Percentiles rank a stretch among this genome's conserved stretches.
These are phyloP conservation scores for Tuber calosporum DNA, from an alignment of 495 filamentous ascomycete genomes.

Conservation along the genomic window DNA sequence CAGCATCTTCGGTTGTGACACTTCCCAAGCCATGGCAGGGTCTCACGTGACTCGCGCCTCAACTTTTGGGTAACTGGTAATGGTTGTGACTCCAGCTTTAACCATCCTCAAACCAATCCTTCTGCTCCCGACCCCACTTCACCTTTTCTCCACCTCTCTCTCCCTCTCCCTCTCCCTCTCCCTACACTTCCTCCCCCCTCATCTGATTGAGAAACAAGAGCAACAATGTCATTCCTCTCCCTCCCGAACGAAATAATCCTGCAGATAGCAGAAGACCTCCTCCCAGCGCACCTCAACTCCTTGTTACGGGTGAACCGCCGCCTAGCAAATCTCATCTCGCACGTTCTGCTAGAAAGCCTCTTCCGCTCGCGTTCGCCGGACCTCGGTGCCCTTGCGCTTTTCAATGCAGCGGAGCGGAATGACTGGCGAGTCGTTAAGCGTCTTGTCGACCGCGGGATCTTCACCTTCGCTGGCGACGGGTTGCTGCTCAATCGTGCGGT, in stretches of 20 bases:
- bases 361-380: background rate
- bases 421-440: background rate
- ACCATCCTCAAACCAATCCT: background rate
- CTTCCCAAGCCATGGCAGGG: background rate
- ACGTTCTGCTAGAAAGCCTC: background rate
- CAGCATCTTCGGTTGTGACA: too few relatives aligned
- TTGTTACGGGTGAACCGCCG: background rate
- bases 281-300: background rate
- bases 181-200: background rate
- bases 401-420: background rate
- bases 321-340: background rate
- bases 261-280: background rate
- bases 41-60: background rate
- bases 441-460: background rate
- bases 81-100: background rate
- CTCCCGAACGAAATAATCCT: background rate
- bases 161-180: background rate
- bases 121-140: background rate
- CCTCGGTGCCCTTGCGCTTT: background rate
- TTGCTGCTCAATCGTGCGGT: background rate
- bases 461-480: background rate
- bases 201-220: background rate
- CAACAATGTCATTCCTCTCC: background rate
- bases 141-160: background rate
- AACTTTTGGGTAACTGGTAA: background rate